Evolutionary conservation across 2,329 filamentous ascomycete species (phyloP).

Genomic region (Talaromyces sp.): DNA sequence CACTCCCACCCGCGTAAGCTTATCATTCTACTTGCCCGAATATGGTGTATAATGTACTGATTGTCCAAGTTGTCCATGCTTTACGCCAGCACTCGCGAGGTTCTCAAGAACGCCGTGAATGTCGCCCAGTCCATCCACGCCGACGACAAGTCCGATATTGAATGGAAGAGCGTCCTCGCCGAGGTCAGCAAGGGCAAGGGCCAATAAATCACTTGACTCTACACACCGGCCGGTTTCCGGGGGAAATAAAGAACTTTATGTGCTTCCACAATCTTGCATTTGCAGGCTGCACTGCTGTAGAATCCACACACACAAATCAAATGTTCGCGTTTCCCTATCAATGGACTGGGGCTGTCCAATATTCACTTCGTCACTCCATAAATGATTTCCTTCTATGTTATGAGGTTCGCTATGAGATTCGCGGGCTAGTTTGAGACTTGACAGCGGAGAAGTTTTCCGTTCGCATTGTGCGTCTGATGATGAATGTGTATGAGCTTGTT

Average conservation of each 20-base stretch:
- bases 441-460: neutral
- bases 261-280: slow-evolving; percentile 6
- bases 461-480: neutral
- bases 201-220: slow-evolving; percentile 30
- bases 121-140: slow-evolving; percentile 41
- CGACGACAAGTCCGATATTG: slow-evolving; percentile 42
- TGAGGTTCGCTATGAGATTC: neutral
- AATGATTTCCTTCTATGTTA: slow-evolving; percentile 1
- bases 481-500: slow-evolving; percentile 10
- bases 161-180: slow-evolving; percentile 40
- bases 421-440: neutral
- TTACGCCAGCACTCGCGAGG: slow-evolving; percentile 50
- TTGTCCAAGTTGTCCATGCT: slow-evolving; percentile 46
- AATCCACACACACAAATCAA: slow-evolving; percentile 5
- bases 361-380: neutral
- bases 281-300: slow-evolving; percentile 11
- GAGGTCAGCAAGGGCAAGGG: slow-evolving; percentile 44
- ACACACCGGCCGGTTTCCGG: slow-evolving; percentile 6
- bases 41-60: slow-evolving; percentile 1
- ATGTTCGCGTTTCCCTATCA: neutral
- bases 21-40: neutral
- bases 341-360: neutral
- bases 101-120: slow-evolving; percentile 54
- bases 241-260: neutral
- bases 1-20: slow-evolving; percentile 40